Conservation (phyloP, 495 filamentous ascomycete species). For the Podospora australis region DNA sequence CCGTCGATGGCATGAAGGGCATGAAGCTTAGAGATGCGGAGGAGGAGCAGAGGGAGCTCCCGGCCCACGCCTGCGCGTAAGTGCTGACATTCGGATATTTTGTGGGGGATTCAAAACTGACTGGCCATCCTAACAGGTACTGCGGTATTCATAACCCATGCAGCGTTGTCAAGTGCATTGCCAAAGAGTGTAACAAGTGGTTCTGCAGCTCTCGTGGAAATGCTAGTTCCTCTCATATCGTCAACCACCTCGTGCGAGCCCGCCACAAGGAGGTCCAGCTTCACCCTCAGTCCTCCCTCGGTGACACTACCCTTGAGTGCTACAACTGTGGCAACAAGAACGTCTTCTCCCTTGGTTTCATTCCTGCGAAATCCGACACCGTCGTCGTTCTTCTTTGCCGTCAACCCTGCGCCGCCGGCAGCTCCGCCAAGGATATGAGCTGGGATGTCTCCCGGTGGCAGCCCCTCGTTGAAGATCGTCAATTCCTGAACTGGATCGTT, state of each 20-base stretch:
- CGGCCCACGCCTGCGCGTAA: conserved; percentile 93
- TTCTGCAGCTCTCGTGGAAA: conserved; percentile 98
- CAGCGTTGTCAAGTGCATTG: conserved; percentile 91
- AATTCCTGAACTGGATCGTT: conserved; percentile 93
- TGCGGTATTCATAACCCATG: conserved; percentile 95
- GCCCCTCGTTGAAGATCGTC: conserved; percentile 92
- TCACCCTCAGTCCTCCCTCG: conserved; percentile 89
- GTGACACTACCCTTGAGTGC: conserved; percentile 95
- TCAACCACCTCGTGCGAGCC: conserved; percentile 96
- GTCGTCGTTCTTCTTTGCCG: conserved; percentile 96
- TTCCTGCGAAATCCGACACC: conserved; percentile 97
- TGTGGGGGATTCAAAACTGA: conserved; percentile 7
- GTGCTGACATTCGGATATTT: conserved; percentile 28
- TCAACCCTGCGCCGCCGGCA: conserved; percentile 89
- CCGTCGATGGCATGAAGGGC: conserved; percentile 66
- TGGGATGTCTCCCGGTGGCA: conserved; percentile 99
- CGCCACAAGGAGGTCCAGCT: conserved; percentile 98
- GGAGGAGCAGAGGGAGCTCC: conserved; percentile 90
- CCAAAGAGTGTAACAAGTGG: conserved; percentile 82
- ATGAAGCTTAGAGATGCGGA: conserved; percentile 56
- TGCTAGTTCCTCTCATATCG: conserved; percentile 92
- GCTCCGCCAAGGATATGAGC: conserved; percentile 99
- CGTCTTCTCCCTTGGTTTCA: conserved; percentile 98
- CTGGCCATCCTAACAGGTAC: conserved; percentile 54
- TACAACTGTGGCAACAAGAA: conserved; percentile 99